Conservation (phyloP, 2,329 filamentous ascomycete species). For the Claviceps humidiphila region DNA sequence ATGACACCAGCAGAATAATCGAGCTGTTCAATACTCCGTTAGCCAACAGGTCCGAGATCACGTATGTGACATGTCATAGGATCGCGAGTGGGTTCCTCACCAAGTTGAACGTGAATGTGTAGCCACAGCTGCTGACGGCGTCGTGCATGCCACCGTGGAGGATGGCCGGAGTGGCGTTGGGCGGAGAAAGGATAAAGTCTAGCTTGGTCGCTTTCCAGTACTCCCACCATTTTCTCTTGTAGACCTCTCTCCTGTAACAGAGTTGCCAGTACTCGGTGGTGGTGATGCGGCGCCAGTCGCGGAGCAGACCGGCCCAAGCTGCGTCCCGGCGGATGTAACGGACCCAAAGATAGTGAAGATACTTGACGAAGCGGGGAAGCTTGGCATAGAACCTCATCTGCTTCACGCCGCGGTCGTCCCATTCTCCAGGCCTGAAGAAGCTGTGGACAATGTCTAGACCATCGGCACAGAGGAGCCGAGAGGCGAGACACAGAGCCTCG, state of each 20-base stretch:
- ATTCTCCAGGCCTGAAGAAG: conserved; percentile 64
- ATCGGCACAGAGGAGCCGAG: conserved; percentile 72
- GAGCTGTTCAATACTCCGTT: conserved; percentile 33
- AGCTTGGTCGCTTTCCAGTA: conserved; percentile 67
- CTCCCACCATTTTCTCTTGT: conserved; percentile 64
- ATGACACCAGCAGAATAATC: conserved; percentile 77
- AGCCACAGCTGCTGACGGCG: conserved; percentile 75
- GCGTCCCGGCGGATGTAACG: conserved; percentile 65
- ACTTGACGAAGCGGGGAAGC: conserved; percentile 62
- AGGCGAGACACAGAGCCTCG: conserved; percentile 62
- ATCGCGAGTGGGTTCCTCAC: conserved; percentile 25
- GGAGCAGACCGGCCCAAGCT: conserved; percentile 66
- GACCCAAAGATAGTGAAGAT: conserved; percentile 82
- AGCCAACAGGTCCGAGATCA: not conserved
- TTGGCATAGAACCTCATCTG: conserved; percentile 64
- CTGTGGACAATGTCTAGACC: conserved; percentile 69
- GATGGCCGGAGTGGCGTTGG: conserved; percentile 79
- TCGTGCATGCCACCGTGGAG: conserved; percentile 79
- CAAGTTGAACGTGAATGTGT: conserved; percentile 87
- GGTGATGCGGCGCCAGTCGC: conserved; percentile 59
- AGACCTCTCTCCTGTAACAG: conserved; percentile 62
- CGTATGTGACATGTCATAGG: too few relatives aligned
- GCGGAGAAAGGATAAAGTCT: conserved; percentile 72
- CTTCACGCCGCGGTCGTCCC: conserved; percentile 62
- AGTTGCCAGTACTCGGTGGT: conserved; percentile 74